Conservation (phyloP, 139 green algal species). For the Eudorina sp. region DNA sequence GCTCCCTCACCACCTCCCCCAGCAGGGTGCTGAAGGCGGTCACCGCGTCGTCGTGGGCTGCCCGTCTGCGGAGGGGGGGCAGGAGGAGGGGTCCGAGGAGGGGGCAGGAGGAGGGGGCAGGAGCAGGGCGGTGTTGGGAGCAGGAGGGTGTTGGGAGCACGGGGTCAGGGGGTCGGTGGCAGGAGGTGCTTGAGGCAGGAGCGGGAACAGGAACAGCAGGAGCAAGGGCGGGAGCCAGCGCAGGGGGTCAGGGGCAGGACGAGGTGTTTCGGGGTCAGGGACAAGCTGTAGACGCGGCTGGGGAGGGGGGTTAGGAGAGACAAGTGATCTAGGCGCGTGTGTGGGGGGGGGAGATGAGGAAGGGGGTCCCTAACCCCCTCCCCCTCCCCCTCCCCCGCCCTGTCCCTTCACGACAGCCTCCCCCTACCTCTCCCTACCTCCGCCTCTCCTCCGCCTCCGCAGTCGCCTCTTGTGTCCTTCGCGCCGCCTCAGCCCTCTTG, state of each 20-base stretch:
- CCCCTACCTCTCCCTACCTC: background rate
- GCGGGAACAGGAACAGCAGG: no score
- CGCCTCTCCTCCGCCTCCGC: slow-evolving; percentile 48
- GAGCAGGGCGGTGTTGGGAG: background rate
- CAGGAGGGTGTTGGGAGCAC: background rate
- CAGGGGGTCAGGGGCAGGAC: no score
- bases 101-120: background rate
- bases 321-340: no score
- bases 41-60: slow-evolving; percentile 45
- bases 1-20: slow-evolving; percentile 48
- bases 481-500: slow-evolving; percentile 35
- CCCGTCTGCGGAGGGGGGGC: background rate
- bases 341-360: no score
- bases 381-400: background rate
- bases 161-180: background rate
- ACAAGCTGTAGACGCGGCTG: no score
- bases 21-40: slow-evolving; percentile 51
- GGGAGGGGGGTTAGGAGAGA: no score
- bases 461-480: slow-evolving; percentile 26
- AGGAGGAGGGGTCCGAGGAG: background rate
- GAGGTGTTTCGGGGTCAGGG: no score
- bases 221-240: no score
- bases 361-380: background rate
- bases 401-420: background rate
- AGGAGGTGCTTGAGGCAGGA: background rate